Evolutionary conservation across 1,284 basidiomycete species (phyloP).

Genomic region (Crepidotus sp.): DNA sequence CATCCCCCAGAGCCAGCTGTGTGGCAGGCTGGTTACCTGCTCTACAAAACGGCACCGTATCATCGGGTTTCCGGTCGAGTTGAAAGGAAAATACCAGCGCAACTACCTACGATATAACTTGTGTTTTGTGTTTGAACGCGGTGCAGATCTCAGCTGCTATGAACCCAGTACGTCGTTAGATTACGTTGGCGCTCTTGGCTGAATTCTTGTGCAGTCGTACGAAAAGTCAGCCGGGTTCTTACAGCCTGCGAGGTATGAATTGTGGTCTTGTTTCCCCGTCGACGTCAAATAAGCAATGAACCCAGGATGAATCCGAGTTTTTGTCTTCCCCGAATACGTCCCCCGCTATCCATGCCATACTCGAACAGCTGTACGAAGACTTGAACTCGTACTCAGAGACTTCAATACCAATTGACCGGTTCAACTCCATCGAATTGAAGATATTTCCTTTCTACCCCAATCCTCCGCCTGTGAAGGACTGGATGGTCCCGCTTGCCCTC

Average conservation of each 20-base stretch:
- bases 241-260: conserved; percentile 77
- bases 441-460: conserved; percentile 97
- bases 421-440: conserved; percentile 90
- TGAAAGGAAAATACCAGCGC: conserved; percentile 66
- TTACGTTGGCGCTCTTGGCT: background rate
- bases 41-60: conserved; percentile 69
- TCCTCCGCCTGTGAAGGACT: conserved; percentile 82
- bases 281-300: background rate
- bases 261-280: conserved; percentile 3
- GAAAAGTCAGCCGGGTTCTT: conserved; percentile 88
- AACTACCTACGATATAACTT: conserved; percentile 94
- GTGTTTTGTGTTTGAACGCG: conserved; percentile 91
- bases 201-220: conserved; percentile 43
- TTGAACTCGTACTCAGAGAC: conserved; percentile 96
- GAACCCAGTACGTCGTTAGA: conserved; percentile 51
- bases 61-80: conserved; percentile 81
- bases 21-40: conserved; percentile 81
- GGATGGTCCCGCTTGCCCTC: conserved; percentile 91
- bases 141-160: conserved; percentile 87
- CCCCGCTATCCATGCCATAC: conserved; percentile 71
- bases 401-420: conserved; percentile 79
- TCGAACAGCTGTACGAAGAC: conserved; percentile 97
- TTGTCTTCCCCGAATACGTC: conserved; percentile 70
- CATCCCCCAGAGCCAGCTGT: conserved; percentile 82
- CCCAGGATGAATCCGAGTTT: conserved; percentile 82